These are phyloP conservation scores for Penicillium sp. DNA, from an alignment of 2,329 filamentous ascomycete species.

Conservation along the genomic window DNA sequence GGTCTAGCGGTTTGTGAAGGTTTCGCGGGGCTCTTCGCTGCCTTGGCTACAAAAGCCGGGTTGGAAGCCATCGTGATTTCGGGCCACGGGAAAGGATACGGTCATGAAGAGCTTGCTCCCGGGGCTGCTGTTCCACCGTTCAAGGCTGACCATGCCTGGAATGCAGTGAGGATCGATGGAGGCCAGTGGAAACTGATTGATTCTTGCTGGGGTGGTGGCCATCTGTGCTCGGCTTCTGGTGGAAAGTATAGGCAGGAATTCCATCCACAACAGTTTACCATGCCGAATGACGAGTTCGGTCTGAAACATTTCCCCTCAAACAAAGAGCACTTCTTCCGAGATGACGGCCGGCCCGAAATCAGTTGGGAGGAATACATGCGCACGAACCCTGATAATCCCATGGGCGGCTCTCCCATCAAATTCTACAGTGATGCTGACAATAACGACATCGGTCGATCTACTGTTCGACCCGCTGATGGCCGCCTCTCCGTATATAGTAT, in stretches of 20 bases:
- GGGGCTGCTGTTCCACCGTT: conserved; percentile 69
- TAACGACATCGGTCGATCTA: conserved; percentile 58
- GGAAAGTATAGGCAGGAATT: conserved; percentile 71
- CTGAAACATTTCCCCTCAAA: conserved; percentile 77
- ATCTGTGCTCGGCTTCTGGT: conserved; percentile 56
- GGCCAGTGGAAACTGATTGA: conserved; percentile 92
- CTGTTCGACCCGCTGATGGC: conserved; percentile 64
- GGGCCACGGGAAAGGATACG: conserved; percentile 87
- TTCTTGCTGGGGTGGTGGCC: conserved; percentile 88
- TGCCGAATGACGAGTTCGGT: conserved; percentile 79
- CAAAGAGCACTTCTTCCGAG: conserved; percentile 70
- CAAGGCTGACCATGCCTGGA: conserved; percentile 82
- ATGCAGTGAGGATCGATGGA: conserved; percentile 83
- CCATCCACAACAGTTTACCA: conserved; percentile 63
- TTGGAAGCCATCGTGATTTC: conserved; percentile 74
- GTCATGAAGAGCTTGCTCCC: conserved; percentile 65
- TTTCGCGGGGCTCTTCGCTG: conserved; percentile 81
- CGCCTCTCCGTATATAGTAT: conserved; percentile 64
- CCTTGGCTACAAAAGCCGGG: conserved; percentile 77
- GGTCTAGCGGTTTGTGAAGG: conserved; percentile 91
- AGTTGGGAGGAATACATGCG: conserved; percentile 83
- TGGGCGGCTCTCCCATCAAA: conserved; percentile 44
- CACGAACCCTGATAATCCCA: conserved; percentile 57
- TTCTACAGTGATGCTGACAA: conserved; percentile 54
- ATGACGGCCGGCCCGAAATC: conserved; percentile 65